Evolutionary conservation across 495 filamentous ascomycete species (phyloP).

Genomic region (Neurospora sp.): DNA sequence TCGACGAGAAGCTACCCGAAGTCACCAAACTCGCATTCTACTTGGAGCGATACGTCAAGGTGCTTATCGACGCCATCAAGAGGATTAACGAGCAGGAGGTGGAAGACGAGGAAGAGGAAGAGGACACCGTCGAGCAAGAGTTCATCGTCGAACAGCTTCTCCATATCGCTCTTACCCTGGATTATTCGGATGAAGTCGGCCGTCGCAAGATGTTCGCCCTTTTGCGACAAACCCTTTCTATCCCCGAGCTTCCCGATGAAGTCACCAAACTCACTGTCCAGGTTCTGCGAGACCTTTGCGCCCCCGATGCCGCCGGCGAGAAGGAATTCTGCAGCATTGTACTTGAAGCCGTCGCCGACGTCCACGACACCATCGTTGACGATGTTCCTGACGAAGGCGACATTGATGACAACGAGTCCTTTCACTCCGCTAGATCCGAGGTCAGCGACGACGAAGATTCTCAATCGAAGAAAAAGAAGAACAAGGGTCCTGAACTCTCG

Average conservation of each 20-base stretch:
- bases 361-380: slow-evolving; percentile 79
- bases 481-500: slow-evolving; percentile 42
- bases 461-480: slow-evolving; percentile 40
- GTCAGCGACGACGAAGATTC: slow-evolving; percentile 53
- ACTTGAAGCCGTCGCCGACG: slow-evolving; percentile 86
- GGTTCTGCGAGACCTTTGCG: slow-evolving; percentile 70
- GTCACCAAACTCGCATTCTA: slow-evolving; percentile 81
- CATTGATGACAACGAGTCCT: slow-evolving; percentile 72
- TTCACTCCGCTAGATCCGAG: slow-evolving; percentile 82
- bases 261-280: slow-evolving; percentile 82
- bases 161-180: slow-evolving; percentile 80
- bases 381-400: slow-evolving; percentile 32
- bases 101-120: slow-evolving; percentile 55
- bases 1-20: slow-evolving; percentile 91
- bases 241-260: slow-evolving; percentile 83
- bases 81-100: slow-evolving; percentile 43
- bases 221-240: slow-evolving; percentile 71
- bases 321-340: slow-evolving; percentile 89
- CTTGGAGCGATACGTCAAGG: slow-evolving; percentile 67
- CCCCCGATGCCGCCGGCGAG: slow-evolving; percentile 67
- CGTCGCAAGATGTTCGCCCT: slow-evolving; percentile 90
- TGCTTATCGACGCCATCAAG: slow-evolving; percentile 58
- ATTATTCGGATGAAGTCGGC: slow-evolving; percentile 93
- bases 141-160: slow-evolving; percentile 93
- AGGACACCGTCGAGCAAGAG: slow-evolving; percentile 75